Conservation (phyloP, 176 grass and related monocot genomes). For the Triticum timopheevii region DNA sequence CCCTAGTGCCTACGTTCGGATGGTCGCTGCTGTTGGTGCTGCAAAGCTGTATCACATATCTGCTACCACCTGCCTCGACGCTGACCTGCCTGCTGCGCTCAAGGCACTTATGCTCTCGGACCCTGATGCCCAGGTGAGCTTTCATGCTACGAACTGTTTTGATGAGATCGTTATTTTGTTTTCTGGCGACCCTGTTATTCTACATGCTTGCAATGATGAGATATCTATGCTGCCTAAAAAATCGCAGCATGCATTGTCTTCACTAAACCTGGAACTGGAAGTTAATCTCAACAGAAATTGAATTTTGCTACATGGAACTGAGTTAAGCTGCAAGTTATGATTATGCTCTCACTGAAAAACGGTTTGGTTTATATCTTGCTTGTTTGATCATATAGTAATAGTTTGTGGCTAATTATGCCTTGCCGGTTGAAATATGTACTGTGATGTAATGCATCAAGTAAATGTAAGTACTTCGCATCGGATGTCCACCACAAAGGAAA, state of each 20-base stretch:
- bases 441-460: background rate
- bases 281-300: background rate
- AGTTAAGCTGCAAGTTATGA: background rate
- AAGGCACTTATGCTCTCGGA: slow-evolving; percentile 94
- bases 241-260: background rate
- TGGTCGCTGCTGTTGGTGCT: slow-evolving; percentile 72
- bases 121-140: slow-evolving; percentile 77
- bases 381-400: slow-evolving; percentile 8
- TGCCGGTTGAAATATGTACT: background rate
- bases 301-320: background rate
- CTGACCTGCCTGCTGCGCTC: slow-evolving; percentile 77
- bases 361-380: background rate
- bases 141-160: background rate
- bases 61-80: slow-evolving; percentile 77
- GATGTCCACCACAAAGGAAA: background rate
- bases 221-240: background rate
- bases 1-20: slow-evolving; percentile 81
- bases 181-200: background rate
- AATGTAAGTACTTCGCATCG: background rate
- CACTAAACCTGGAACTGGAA: slow-evolving; percentile 26
- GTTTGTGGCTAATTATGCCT: background rate
- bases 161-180: background rate
- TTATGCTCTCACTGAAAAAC: background rate
- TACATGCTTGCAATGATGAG: background rate
- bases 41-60: slow-evolving; percentile 96